A percentile compares a stretch with the other conserved stretches of the same genome.
phyloP scores from a whole-genome alignment of 352 stramenopile species.

The Phytophthora multivora region DNA sequence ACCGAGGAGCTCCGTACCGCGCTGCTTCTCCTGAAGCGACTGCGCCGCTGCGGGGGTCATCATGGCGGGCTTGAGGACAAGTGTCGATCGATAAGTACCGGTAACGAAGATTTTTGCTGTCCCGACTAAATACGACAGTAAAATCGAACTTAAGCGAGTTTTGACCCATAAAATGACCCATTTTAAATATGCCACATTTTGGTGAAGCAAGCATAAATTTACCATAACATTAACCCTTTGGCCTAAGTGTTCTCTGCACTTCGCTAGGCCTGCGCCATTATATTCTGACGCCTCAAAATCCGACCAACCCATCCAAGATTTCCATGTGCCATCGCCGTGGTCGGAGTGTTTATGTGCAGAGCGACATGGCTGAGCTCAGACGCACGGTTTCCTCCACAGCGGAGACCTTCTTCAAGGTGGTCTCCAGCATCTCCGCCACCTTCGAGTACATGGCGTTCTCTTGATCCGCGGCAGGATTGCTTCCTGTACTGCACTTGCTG shows the following conservation, averaged over 20 bases:
- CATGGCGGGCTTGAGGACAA: constrained; percentile 29
- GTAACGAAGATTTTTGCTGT: constrained; percentile 2
- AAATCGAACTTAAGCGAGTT: constrained; percentile 4
- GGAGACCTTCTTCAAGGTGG: constrained; percentile 77
- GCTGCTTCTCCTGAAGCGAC: constrained; percentile 86
- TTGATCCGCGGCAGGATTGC: constrained; percentile 43
- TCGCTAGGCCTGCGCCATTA: constrained; percentile 8
- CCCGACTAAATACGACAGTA: constrained; percentile 13
- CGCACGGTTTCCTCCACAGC: constrained; percentile 77
- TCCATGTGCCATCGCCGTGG: no score
- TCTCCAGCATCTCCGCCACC: constrained; percentile 70
- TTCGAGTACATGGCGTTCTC: constrained; percentile 63
- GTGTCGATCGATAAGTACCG: constrained; percentile 4
- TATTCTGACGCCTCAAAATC: constrained; percentile 18
- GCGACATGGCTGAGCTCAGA: constrained; percentile 76
- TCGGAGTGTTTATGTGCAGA: constrained; percentile 43
- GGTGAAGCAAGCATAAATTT: neutral
- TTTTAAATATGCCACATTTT: no score
- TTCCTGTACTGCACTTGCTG: constrained; percentile 33
- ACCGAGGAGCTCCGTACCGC: constrained; percentile 40
- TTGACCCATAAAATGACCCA: no score
- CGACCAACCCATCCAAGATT: neutral
- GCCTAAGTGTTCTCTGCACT: no score
- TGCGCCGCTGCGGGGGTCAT: constrained; percentile 39
- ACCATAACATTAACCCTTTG: constrained; percentile 19